Conservation (phyloP, 2,329 filamentous ascomycete genomes). For the Septoria linicola region DNA sequence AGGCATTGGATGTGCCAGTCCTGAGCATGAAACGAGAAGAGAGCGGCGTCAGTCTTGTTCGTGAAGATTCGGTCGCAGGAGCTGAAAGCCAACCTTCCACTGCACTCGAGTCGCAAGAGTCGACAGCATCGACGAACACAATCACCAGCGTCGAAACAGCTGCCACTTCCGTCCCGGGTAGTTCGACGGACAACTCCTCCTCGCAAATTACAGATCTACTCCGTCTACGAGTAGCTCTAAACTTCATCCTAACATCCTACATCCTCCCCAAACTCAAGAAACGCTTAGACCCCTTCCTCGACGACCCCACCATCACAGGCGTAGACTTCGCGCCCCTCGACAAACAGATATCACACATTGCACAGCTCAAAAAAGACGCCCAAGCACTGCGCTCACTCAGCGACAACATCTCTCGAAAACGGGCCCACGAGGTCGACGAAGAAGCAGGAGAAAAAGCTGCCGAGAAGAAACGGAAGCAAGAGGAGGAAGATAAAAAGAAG, state of each 20-base stretch:
- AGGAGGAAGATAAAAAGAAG: constrained; percentile 84
- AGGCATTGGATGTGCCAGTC: constrained; percentile 73
- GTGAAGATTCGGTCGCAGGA: constrained; percentile 26
- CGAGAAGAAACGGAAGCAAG: constrained; percentile 77
- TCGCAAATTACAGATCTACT: constrained; percentile 56
- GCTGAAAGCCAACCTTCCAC: constrained; percentile 19
- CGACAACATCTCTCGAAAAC: constrained; percentile 69
- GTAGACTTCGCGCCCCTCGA: constrained; percentile 71
- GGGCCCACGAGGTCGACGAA: constrained; percentile 58
- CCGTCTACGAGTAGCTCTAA: constrained; percentile 62
- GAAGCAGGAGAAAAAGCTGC: constrained; percentile 60
- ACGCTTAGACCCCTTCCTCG: constrained; percentile 48
- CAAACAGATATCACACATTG: constrained; percentile 65
- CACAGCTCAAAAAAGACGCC: constrained; percentile 69
- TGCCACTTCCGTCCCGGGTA: constrained; percentile 34
- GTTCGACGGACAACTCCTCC: constrained; percentile 26
- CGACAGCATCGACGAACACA: constrained; percentile 31
- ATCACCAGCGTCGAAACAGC: constrained; percentile 26
- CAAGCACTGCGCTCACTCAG: constrained; percentile 64
- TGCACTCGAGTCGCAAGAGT: constrained; percentile 24
- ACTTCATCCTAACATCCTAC: constrained; percentile 65
- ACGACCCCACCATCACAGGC: constrained; percentile 25
- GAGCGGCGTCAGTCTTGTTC: constrained; percentile 38
- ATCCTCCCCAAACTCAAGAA: constrained; percentile 49
- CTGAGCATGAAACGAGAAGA: constrained; percentile 64